Evolutionary conservation across 2,329 filamentous ascomycete genomes (phyloP).

Genomic region (Coniochaeta hoffmannii): DNA sequence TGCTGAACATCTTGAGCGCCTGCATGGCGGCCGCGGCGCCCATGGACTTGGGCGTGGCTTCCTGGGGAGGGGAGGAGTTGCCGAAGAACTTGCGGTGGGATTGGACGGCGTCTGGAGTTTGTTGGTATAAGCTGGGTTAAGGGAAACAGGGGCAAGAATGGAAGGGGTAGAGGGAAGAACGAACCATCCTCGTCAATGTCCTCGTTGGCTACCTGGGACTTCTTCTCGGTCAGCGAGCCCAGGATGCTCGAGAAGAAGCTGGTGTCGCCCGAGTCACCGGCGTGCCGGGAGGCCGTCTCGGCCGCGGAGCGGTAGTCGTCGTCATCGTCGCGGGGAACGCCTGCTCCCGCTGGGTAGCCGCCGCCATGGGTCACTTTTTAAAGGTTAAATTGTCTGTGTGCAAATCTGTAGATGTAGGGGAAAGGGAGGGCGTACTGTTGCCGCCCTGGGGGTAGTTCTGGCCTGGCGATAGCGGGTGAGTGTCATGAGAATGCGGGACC

Average conservation of each 20-base stretch:
- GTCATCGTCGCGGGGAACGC: conserved; percentile 31
- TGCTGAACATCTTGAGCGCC: conserved; percentile 71
- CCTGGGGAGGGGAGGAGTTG: conserved; percentile 34
- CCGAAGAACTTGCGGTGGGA: conserved; percentile 72
- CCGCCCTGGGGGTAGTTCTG: conserved; percentile 2
- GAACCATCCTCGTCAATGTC: conserved; percentile 42
- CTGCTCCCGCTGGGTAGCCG: conserved; percentile 23
- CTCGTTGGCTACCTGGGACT: conserved; percentile 37
- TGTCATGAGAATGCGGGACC: background rate
- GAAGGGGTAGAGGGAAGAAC: conserved; percentile 8
- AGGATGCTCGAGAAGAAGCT: conserved; percentile 43
- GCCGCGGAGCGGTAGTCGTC: conserved; percentile 41
- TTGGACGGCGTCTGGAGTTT: conserved; percentile 58
- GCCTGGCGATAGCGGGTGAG: conserved; percentile 7
- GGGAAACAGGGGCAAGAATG: background rate
- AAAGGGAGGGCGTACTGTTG: conserved; percentile 17
- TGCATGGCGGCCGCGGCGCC: conserved; percentile 75
- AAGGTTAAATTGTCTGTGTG: background rate
- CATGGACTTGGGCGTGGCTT: conserved; percentile 44
- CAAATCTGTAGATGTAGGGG: background rate
- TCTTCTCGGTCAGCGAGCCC: conserved; percentile 39
- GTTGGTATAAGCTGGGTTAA: background rate
- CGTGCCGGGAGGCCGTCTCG: conserved; percentile 37
- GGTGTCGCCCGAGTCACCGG: conserved; percentile 37
- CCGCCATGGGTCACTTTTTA: conserved; percentile 23